Evolutionary conservation across 1,284 basidiomycete genomes (phyloP), one percentile per base, ranked within the genome.

Genomic region (Puccinia triticina): DNA sequence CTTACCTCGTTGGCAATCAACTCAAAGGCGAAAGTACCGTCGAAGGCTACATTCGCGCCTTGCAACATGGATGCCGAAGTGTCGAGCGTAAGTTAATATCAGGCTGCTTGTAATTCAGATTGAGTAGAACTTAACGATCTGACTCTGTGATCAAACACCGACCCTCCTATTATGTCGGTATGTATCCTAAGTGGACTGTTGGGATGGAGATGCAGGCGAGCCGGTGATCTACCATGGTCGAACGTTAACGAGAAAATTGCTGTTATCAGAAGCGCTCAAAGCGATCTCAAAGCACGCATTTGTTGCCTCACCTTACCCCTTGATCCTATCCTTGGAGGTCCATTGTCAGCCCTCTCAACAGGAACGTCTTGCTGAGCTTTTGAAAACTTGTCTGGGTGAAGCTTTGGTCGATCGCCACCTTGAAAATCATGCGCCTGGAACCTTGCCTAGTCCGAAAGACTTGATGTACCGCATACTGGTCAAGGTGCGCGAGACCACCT

Each of bases 281-380:
- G 94, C 95, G 0, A 94, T 99, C 86, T 90, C 90, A 37, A 94
- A 94, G 86, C 98, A 98, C 86, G 96, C 94, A 0, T 99, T 99
- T 86, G 91, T 94, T 53, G 90, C 93, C 0, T 97, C 95, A 1
- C 94, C 95, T 0, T 98, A 96, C 86, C 96, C 96, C 0, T 89
- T 99, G 85, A 93, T 99, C 86, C 92, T 99, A 84, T 97, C 94
- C 14, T 92, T 95, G 26, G 96, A 99, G 88, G 91, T 98, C 0
- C 96, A 98, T 85, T 97, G 94, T 87, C 89, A 91, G 0, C 85
- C 94, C 3, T 87, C 90, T 29, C 94, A 97, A 87, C 96, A 99
- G 87, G 93, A 93, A 72, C 89, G 90, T 86, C 90, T 98, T 40
- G 95, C 92, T 0, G 86, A 88, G 1, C 94, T 96, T 83, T 92